phyloP scores from a whole-genome alignment of 2,329 filamentous ascomycete genomes.

The Botrytis byssoidea region DNA sequence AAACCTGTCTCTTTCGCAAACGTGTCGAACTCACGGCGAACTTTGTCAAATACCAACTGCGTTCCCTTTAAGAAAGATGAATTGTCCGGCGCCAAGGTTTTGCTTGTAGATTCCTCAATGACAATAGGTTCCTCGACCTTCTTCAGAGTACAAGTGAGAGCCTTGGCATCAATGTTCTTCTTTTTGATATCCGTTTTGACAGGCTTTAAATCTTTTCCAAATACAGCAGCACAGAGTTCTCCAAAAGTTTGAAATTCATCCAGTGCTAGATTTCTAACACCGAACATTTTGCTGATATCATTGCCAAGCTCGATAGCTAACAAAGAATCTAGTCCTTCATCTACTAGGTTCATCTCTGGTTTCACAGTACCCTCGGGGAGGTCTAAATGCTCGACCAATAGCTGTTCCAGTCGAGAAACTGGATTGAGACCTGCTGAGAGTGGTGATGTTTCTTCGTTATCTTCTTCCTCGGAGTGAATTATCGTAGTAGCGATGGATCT shows the following conservation, averaged over 20 bases:
- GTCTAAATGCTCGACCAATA: neutral
- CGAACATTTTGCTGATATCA: neutral
- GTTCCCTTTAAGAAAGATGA: neutral
- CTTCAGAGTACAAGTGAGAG: neutral
- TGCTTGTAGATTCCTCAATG: neutral
- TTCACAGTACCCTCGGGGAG: neutral
- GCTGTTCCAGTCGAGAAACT: neutral
- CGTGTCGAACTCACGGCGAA: neutral
- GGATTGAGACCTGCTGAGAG: neutral
- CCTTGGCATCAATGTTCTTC: neutral
- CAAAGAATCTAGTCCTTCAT: neutral
- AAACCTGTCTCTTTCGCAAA: neutral
- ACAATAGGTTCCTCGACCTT: neutral
- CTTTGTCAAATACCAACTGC: neutral
- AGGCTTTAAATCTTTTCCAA: neutral
- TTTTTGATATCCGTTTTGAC: neutral
- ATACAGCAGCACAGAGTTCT: neutral
- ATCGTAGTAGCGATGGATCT: neutral
- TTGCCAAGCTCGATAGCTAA: neutral
- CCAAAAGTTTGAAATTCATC: neutral
- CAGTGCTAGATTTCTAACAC: neutral
- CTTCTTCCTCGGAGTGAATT: neutral
- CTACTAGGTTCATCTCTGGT: neutral
- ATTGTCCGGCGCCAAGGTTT: neutral
- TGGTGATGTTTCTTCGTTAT: neutral